Evolutionary conservation across 2,329 filamentous ascomycete species (phyloP).

Genomic region (Botryotinia globosa): DNA sequence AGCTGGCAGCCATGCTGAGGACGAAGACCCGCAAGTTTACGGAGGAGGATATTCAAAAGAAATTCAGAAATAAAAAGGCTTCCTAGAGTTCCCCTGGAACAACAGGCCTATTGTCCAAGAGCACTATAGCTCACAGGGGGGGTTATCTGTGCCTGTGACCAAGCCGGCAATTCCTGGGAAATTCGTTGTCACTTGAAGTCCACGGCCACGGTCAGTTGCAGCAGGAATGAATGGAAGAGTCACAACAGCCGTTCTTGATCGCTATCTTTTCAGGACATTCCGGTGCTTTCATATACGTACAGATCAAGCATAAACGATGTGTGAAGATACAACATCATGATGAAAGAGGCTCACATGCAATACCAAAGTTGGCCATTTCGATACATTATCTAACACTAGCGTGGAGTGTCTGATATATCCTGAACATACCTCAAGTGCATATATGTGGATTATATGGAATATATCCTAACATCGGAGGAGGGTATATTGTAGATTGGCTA

Average conservation of each 20-base stretch:
- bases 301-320: not conserved
- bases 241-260: not conserved
- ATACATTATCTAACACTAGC: not conserved
- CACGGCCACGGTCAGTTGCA: not conserved
- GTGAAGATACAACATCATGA: not conserved
- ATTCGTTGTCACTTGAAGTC: not conserved
- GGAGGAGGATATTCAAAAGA: slow-evolving; percentile 60
- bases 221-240: not conserved
- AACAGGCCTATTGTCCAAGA: not conserved
- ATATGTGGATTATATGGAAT: not conserved
- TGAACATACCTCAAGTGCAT: not conserved
- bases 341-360: not conserved
- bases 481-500: not conserved
- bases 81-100: not conserved
- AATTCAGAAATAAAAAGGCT: slow-evolving; percentile 41
- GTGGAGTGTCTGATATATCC: not conserved
- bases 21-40: slow-evolving; percentile 64
- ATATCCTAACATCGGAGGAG: not conserved
- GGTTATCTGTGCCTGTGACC: not conserved
- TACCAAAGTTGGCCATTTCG: not conserved
- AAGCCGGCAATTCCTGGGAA: not conserved
- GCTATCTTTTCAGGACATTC: not conserved
- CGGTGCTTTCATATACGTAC: not conserved
- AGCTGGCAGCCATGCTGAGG: slow-evolving; percentile 61
- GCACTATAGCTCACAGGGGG: not conserved